Evolutionary conservation across 768 basidiomycete genomes (phyloP).

Genomic region (Tulasnella sp.): DNA sequence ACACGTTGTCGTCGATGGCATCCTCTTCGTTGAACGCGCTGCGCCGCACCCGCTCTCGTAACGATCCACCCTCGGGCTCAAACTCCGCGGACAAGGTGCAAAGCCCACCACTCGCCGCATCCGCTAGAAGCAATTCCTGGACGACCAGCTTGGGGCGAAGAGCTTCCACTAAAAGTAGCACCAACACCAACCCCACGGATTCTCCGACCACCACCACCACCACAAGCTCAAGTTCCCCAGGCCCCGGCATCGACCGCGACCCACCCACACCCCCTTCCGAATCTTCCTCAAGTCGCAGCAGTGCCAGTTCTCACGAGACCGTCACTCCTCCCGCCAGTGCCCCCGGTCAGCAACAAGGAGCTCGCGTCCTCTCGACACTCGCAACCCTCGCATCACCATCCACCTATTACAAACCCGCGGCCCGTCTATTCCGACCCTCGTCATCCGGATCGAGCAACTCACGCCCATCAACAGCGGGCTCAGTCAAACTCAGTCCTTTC

Average conservation of each 20-base stretch:
- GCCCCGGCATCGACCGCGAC: background rate
- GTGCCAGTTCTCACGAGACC: background rate
- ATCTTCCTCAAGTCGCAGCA: background rate
- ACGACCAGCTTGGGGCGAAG: background rate
- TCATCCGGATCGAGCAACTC: background rate
- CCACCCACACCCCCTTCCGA: slow-evolving; percentile 8
- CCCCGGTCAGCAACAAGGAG: background rate
- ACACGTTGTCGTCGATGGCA: background rate
- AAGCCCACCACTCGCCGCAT: background rate
- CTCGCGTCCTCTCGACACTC: slow-evolving; percentile 14
- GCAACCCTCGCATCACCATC: slow-evolving; percentile 12
- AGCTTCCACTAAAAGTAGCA: background rate
- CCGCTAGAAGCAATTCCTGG: background rate
- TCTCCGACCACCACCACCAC: background rate
- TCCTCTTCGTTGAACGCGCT: background rate
- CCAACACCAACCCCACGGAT: background rate
- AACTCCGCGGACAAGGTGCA: background rate
- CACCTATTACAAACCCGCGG: slow-evolving; percentile 6
- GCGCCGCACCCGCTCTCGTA: slow-evolving; percentile 1
- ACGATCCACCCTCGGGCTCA: background rate
- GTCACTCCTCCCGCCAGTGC: slow-evolving; percentile 4
- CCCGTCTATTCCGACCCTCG: background rate
- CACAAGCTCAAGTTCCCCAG: background rate
- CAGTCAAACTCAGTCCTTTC: slow-evolving; percentile 13
- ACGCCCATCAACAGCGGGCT: background rate